These are phyloP conservation scores for Tylopilus sp. DNA, from an alignment of 768 basidiomycete species.

Conservation along the genomic window DNA sequence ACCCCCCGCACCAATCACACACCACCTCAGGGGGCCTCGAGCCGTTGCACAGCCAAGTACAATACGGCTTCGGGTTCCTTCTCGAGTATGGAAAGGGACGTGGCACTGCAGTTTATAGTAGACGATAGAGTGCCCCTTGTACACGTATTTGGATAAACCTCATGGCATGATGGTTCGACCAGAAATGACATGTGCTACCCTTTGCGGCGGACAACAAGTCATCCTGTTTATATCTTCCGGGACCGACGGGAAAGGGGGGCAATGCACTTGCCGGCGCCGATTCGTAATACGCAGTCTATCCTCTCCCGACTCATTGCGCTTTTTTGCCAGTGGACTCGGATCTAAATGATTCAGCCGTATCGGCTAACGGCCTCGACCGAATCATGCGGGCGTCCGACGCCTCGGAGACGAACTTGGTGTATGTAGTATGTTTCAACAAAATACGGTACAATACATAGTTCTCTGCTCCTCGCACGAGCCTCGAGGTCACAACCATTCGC, in stretches of 20 bases:
- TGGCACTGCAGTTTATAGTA: no score
- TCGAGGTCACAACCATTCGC: slow-evolving; percentile 9
- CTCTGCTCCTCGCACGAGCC: slow-evolving; percentile 11
- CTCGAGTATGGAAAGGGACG: no score
- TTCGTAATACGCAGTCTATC: background rate
- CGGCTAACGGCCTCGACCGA: background rate
- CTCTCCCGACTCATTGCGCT: background rate
- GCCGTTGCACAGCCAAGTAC: no score
- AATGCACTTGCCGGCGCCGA: background rate
- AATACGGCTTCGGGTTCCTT: no score
- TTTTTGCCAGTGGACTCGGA: background rate
- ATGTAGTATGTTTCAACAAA: background rate
- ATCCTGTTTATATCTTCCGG: background rate
- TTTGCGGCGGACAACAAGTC: background rate
- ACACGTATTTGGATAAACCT: no score
- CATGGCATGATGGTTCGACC: background rate
- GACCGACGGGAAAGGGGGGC: background rate
- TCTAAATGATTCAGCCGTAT: background rate
- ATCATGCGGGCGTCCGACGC: background rate
- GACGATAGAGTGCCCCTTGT: no score
- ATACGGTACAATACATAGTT: background rate
- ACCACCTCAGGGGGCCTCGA: no score
- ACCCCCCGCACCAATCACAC: no score
- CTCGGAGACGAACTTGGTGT: background rate
- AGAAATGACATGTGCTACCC: background rate